Evolutionary conservation across 305 asterid genomes (phyloP).

Genomic region (Fraxinus angustifolia): DNA sequence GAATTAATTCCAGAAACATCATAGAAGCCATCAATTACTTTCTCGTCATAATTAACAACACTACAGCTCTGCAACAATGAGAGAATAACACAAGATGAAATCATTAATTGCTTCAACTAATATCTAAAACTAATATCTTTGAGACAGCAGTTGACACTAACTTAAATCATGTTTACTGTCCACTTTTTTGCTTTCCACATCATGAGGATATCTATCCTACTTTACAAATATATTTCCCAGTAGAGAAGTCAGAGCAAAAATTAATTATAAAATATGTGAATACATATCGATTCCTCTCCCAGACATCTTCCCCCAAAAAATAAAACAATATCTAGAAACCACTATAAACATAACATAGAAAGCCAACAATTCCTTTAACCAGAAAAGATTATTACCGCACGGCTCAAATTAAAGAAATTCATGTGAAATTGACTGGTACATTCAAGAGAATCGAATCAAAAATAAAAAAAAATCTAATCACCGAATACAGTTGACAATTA

Average conservation of each 20-base stretch:
- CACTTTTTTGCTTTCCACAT: not conserved
- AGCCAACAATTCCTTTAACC: constrained; percentile 14
- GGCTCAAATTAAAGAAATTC: not conserved
- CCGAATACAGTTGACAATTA: constrained; percentile 26
- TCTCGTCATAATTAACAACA: constrained; percentile 83
- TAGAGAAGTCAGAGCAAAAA: not conserved
- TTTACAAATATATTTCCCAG: not conserved
- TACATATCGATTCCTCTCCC: not conserved
- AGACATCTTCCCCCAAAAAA: constrained; percentile 20
- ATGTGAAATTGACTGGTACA: constrained; percentile 6
- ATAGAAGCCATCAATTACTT: constrained; percentile 86
- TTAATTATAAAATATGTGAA: constrained; percentile 8
- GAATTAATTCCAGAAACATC: constrained; percentile 78
- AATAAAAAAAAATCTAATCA: not conserved
- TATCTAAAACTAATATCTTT: not conserved
- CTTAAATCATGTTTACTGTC: not conserved
- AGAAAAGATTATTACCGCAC: not conserved
- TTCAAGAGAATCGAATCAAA: not conserved
- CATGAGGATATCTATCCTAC: not conserved
- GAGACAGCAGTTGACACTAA: not conserved
- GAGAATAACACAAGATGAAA: constrained; percentile 12
- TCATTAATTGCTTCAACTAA: constrained; percentile 12
- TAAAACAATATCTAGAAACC: not conserved
- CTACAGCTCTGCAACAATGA: constrained; percentile 71
- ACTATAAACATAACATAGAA: constrained; percentile 9